Base-by-base conservation (phyloP, 805 yeast species). In the Metschnikowia baotianmanensis region DNA sequence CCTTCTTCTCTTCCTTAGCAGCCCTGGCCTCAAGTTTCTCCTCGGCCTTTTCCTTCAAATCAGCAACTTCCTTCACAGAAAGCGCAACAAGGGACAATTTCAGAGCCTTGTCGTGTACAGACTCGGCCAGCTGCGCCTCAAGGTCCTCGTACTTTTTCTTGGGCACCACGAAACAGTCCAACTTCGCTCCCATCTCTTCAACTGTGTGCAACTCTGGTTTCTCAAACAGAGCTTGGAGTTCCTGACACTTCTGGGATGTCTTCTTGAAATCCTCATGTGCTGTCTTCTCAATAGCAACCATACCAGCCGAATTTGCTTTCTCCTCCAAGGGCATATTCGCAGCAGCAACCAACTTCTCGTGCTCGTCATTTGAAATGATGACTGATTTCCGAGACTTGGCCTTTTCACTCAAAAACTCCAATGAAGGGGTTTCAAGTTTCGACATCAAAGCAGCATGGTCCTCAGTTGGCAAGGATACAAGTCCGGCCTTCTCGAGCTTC, bases 231-330 rank as follows among this genome's bases (percentile, higher is more conserved):
- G 23, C 24, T n/a, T 28, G 20, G 7, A 45, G 31, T 6, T 27
- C 19, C 3, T 42, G 29, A 11, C 38, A 35, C n/a, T 37, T 35
- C 34, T 32, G 22, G 2, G 58, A 45, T 9, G 27, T 23, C 18
- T 33, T 29, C 3, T 35, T 34, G 37, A 57, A 33, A 2, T 26
- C 28, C 8, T 51, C 56, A 31, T 51, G 55, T 4, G 54, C 58
- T 24, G 46, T 31, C 33, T 34, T 42, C 32, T 46, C 47, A 28
- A 48, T 27, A 12, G 48, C 33, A 11, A 36, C 57, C 47, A 43
- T 51, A 1, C 52, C 54, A 6, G 35, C 38, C 7, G 44, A 34
- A 1, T 31, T 27, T 3, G 65, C 64, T 30, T 51, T 57, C 12
- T 40, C 36, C 17, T 33, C 46, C 8, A 46, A 21, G 10, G 47